A percentile compares a stretch with the other conserved stretches of the same genome.
Conservation (phyloP, 176 grass and related monocot species). For the Thalia dealbata region DNA sequence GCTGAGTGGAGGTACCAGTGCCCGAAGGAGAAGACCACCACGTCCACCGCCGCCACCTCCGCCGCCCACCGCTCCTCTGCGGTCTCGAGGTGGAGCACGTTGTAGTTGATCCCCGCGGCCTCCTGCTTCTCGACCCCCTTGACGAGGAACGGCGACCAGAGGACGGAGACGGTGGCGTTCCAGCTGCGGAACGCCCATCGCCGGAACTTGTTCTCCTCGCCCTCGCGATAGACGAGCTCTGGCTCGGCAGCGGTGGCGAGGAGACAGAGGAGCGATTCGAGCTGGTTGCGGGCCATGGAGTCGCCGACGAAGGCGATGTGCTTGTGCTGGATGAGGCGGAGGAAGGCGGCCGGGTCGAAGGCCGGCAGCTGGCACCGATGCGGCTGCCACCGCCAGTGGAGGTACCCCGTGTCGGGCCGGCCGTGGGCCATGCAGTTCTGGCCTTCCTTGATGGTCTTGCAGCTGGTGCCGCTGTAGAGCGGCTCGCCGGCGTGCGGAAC, state of each 20-base stretch:
- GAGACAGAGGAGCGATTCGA: conserved; percentile 71
- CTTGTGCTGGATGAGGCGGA: conserved; percentile 36
- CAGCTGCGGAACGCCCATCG: conserved; percentile 46
- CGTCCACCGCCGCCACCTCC: conserved; percentile 32
- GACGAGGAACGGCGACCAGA: conserved; percentile 81
- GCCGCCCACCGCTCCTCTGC: conserved; percentile 61
- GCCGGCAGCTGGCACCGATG: conserved; percentile 37
- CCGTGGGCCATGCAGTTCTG: conserved; percentile 92
- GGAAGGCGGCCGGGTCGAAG: conserved; percentile 50
- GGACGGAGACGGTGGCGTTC: conserved; percentile 64
- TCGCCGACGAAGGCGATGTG: conserved; percentile 77
- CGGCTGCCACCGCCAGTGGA: conserved; percentile 68
- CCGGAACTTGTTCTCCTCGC: conserved; percentile 44
- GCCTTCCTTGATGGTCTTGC: conserved; percentile 63
- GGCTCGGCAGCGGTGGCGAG: conserved; percentile 32
- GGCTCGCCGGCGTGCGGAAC: conserved; percentile 34
- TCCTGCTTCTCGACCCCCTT: conserved; percentile 50
- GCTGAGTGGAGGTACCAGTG: conserved; percentile 77
- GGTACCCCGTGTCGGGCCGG: conserved; percentile 69
- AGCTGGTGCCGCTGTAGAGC: conserved; percentile 50
- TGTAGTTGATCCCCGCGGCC: conserved; percentile 43
- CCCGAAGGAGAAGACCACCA: conserved; percentile 45
- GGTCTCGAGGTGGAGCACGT: conserved; percentile 57
- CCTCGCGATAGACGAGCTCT: conserved; percentile 41
- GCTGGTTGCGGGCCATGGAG: conserved; percentile 79